Percentiles rank a stretch among this genome's conserved stretches.
Conservation (phyloP, 1,284 basidiomycete genomes). For the Cerioporus squamosus region DNA sequence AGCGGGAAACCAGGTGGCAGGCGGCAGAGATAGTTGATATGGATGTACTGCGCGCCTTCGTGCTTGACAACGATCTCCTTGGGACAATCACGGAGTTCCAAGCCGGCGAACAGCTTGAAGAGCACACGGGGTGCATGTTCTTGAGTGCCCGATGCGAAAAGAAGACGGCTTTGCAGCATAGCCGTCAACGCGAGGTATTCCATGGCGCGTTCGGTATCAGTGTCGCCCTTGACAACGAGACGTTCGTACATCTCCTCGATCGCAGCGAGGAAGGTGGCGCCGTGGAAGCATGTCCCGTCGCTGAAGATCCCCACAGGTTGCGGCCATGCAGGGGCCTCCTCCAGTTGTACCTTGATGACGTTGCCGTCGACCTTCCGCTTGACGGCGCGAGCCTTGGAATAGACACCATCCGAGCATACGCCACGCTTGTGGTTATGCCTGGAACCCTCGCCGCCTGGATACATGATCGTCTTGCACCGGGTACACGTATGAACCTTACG, state of each 20-base stretch:
- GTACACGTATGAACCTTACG: constrained; percentile 5
- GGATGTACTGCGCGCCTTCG: background rate
- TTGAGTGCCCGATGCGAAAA: background rate
- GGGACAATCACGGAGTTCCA: background rate
- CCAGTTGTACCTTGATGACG: background rate
- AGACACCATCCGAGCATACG: constrained; percentile 2
- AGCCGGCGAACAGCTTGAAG: background rate
- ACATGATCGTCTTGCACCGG: constrained; percentile 12
- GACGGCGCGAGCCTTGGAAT: background rate
- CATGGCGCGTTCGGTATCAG: background rate
- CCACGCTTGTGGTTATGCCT: background rate
- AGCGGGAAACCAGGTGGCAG: no score
- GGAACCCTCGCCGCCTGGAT: background rate
- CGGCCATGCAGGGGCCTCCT: constrained; percentile 2
- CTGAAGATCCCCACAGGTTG: constrained; percentile 1
- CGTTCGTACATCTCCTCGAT: background rate
- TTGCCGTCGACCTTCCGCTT: background rate
- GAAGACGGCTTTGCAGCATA: background rate
- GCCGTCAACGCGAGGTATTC: background rate
- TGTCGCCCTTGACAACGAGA: background rate
- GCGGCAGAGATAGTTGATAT: no score
- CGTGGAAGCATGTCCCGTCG: background rate
- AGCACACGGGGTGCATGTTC: background rate
- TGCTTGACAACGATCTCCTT: background rate
- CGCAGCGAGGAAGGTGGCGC: background rate